Base-by-base conservation (phyloP, 805 yeast species). In the Candida alai region DNA sequence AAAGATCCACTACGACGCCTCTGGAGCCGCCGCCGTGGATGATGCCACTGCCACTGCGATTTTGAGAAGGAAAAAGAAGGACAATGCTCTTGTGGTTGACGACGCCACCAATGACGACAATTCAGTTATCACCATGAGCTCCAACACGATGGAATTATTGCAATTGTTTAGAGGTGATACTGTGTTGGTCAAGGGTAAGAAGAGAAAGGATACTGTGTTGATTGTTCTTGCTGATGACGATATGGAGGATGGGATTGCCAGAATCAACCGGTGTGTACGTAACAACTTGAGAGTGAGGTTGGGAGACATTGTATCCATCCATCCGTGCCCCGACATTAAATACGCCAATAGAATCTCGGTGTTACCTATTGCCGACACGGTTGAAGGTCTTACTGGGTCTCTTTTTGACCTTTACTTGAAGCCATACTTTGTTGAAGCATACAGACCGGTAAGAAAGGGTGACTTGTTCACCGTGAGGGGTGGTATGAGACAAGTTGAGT, bases 401-500 rank as follows among this genome's bases (percentile, higher is more conserved):
- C 70, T 93, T 48, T 93, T 93, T 50, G 99, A 93, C 54, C 96
- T 89, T 16, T 93, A 83, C 69, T 75, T 93, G 60, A 93, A 93
- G 68, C 98, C 98, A 25, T 93, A 93, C 69, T 93, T 93, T 58
- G 97, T 93, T 28, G 99, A 93, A 67, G 97, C 98, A 37, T 93
- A 93, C 67, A 82, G 98, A 66, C 98, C 98, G 4, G 96, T 93
- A 24, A 84, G 97, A 65, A 90, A 89, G 60, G 97, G 97, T 45
- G 98, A 93, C 58, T 84, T 85, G 51, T 93, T 93, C 65, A 79
- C 90, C 30, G 97, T 87, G 17, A 80, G 98, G 61, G 98, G 98
- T 55, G 96, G 97, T 59, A 93, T 93, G 98, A 81, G 98, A 67
- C 97, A 90, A 60, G 98, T 93, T 28, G 98, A 93, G 63, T 93